Conservation (phyloP, 495 filamentous ascomycete species). For the Penicillium chermesinum region DNA sequence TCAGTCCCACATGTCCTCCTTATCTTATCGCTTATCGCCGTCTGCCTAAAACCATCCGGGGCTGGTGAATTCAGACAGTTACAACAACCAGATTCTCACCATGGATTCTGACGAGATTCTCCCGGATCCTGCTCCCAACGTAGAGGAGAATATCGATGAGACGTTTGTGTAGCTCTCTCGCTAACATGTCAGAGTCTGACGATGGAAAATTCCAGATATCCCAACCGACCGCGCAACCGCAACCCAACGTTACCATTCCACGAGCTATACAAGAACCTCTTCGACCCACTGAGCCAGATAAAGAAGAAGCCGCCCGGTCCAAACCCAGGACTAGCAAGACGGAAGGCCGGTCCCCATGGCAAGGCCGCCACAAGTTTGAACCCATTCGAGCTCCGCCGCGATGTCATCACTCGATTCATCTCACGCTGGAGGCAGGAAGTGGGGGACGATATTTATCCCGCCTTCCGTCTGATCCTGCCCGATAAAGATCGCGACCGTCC, state of each 20-base stretch:
- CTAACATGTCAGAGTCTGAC: conserved; percentile 22
- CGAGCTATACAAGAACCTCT: conserved; percentile 68
- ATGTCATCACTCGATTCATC: conserved; percentile 86
- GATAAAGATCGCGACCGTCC: conserved; percentile 89
- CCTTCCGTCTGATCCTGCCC: conserved; percentile 85
- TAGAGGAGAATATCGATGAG: conserved; percentile 55
- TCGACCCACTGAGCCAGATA: conserved; percentile 80
- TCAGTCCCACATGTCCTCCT: no score
- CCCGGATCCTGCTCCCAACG: conserved; percentile 8
- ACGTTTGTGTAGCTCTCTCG: conserved; percentile 45
- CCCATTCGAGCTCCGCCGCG: conserved; percentile 77
- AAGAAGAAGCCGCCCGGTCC: conserved; percentile 66
- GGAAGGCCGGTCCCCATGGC: conserved; percentile 55
- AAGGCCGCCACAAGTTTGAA: conserved; percentile 47
- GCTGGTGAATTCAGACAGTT: conserved; percentile 17
- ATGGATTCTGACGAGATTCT: conserved; percentile 48
- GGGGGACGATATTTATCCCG: conserved; percentile 89
- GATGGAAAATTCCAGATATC: conserved; percentile 52
- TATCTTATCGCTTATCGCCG: conserved; percentile 1
- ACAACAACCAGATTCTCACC: conserved; percentile 7
- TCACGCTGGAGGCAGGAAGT: conserved; percentile 82
- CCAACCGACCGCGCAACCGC: conserved; percentile 77
- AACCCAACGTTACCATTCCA: conserved; percentile 78
- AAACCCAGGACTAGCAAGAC: conserved; percentile 25
- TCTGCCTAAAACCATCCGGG: conserved; percentile 26